Base-by-base conservation (phyloP, 192 early-diverging fungal species). In the Pilaira anomala region DNA sequence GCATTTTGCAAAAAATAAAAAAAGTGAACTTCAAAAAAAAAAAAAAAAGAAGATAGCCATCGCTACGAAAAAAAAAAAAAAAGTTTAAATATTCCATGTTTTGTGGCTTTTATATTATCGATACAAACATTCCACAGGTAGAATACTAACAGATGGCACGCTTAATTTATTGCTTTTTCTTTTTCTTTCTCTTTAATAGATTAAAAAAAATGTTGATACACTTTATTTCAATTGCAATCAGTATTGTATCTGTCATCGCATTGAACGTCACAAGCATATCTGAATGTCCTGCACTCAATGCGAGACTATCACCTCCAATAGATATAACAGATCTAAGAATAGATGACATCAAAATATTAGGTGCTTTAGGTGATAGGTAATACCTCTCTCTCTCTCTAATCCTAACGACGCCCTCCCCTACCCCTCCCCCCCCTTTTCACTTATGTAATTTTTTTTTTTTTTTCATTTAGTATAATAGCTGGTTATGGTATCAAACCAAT, bases 331-430 rank as follows among this genome's bases (percentile, higher is more conserved):
- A 84, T 63, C 65, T 81, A 30, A 53, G 83, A 36, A 29, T 74
- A 29, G 83, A 85, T 41, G 81, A 85, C 70, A 76, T 85, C 60
- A 77, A 67, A 45, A 71, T 81, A 24, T 60, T 85, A 26, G 78
- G 69, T 16, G 77, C 77, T 6, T 63, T 85, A 19, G 83, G 83
- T 6, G 83, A 85, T 24, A 67, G 65, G 65, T 67, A 41, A 19
- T 42, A 29, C 7, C 3, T 28, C 6, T 26, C 29, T 42, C 29
- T 59, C 22, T 16, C 4, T 48, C 25, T 41, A 59, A 26, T 6
- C 7, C 3, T 16, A 44, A 29, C 24, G 14, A 45, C 1, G 42
- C n/a, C n/a, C n/a, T n/a, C n/a, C 14, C 41, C 41, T 9, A 42
- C n/a, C n/a, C 33, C 33, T 36, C 33, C 11, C 33, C 6, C 4